These are phyloP conservation scores for Didymella pinodella DNA, from an alignment of 2,329 filamentous ascomycete genomes.

Conservation along the genomic window DNA sequence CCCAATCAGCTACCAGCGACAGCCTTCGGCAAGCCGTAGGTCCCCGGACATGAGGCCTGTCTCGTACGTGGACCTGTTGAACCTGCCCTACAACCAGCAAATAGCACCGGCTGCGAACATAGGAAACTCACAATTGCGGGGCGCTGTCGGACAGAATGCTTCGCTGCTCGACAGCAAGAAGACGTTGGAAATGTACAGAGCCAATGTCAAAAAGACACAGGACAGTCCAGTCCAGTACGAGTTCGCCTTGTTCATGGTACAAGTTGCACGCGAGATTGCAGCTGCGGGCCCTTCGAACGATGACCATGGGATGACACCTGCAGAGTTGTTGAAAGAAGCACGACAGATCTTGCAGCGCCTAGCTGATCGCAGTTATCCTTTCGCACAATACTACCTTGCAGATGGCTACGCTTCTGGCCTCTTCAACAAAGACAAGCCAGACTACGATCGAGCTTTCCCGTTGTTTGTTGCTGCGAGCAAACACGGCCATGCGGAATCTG, in stretches of 20 bases:
- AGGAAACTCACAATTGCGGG: constrained; percentile 82
- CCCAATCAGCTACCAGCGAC: constrained; percentile 55
- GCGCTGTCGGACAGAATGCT: constrained; percentile 84
- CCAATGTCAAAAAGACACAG: constrained; percentile 96
- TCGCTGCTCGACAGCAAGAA: constrained; percentile 90
- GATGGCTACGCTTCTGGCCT: constrained; percentile 94
- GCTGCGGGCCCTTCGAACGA: constrained; percentile 39
- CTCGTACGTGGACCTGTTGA: constrained; percentile 69
- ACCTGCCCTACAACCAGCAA: constrained; percentile 80
- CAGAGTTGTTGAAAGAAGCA: constrained; percentile 82
- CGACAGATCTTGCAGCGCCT: constrained; percentile 87
- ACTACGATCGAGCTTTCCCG: constrained; percentile 89
- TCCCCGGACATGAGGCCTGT: constrained; percentile 66
- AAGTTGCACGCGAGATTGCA: constrained; percentile 78
- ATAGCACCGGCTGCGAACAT: constrained; percentile 69
- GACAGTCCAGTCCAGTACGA: constrained; percentile 92
- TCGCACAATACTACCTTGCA: constrained; percentile 96
- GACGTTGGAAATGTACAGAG: constrained; percentile 96
- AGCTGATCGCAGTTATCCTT: constrained; percentile 88
- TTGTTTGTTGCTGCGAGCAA: constrained; percentile 94
- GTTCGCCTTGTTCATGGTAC: constrained; percentile 93
- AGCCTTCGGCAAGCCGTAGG: constrained; percentile 60
- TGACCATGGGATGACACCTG: constrained; percentile 57
- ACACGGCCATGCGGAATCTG: constrained; percentile 95
- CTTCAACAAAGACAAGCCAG: constrained; percentile 92